Evolutionary conservation across 805 yeast genomes (phyloP).

Genomic region (Sugiyamaella mastotermitis): DNA sequence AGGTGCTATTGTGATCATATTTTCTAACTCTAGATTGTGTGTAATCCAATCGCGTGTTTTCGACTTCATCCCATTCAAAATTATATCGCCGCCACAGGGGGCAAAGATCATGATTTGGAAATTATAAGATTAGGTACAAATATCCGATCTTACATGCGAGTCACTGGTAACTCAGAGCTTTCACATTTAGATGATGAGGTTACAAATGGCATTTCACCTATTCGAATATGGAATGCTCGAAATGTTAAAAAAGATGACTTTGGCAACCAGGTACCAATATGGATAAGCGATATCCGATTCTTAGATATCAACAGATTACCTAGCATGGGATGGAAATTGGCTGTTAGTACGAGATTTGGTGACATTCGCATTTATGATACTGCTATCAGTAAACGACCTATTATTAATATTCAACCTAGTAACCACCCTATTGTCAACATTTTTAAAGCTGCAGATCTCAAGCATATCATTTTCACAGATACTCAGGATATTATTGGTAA

Average conservation of each 20-base stretch:
- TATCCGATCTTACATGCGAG: no score
- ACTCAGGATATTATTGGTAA: slow-evolving; percentile 11
- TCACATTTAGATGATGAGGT: no score
- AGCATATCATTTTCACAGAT: slow-evolving; percentile 12
- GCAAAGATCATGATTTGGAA: slow-evolving; percentile 42
- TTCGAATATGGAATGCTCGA: slow-evolving; percentile 54
- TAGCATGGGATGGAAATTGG: slow-evolving; percentile 42
- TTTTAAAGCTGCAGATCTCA: slow-evolving; percentile 1
- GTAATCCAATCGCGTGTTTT: slow-evolving; percentile 33
- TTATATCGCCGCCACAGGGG: slow-evolving; percentile 44
- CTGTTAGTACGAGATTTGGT: slow-evolving; percentile 66
- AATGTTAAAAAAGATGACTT: slow-evolving; percentile 69
- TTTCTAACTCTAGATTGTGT: slow-evolving; percentile 5
- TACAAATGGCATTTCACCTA: background rate
- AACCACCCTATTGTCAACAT: slow-evolving; percentile 18
- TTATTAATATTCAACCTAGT: slow-evolving; percentile 12
- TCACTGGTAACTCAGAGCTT: no score
- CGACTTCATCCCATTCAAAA: slow-evolving; percentile 33
- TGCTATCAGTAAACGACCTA: slow-evolving; percentile 11
- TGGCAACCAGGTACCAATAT: slow-evolving; percentile 71
- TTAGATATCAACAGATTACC: slow-evolving; percentile 31
- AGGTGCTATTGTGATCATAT: background rate
- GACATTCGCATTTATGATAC: slow-evolving; percentile 65
- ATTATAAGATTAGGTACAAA: no score
- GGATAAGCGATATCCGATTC: slow-evolving; percentile 58